Conservation (phyloP, 1,284 basidiomycete species). For the Gymnopus androsaceus region DNA sequence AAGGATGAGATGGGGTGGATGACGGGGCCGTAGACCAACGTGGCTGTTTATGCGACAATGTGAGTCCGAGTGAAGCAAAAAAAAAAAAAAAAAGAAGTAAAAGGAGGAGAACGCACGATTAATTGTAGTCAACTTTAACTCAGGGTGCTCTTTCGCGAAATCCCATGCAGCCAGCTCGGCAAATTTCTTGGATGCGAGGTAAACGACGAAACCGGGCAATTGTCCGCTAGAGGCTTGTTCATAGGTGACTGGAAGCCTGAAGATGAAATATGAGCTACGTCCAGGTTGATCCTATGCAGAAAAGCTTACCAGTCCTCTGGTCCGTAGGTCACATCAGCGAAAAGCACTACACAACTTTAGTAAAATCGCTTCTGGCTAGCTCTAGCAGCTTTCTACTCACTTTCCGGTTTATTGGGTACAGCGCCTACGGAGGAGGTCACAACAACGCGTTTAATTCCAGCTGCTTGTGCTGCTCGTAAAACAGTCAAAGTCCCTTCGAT, state of each 20-base stretch:
- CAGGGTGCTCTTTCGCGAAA: constrained; percentile 34
- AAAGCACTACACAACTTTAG: constrained; percentile 6
- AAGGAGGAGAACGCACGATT: constrained; percentile 15
- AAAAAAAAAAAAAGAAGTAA: too few species aligned
- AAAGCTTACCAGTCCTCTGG: constrained; percentile 15
- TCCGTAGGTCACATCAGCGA: background rate
- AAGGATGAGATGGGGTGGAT: constrained; percentile 6
- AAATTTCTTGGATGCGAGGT: constrained; percentile 37
- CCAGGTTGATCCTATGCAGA: background rate
- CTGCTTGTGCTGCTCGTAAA: constrained; percentile 20
- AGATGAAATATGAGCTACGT: background rate
- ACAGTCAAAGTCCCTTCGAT: constrained; percentile 17
- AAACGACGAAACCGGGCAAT: constrained; percentile 27
- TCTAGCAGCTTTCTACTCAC: constrained; percentile 20
- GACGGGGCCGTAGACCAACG: constrained; percentile 1
- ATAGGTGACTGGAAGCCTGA: constrained; percentile 19
- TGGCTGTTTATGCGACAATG: too few species aligned
- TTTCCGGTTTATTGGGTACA: constrained; percentile 12
- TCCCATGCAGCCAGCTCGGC: constrained; percentile 39
- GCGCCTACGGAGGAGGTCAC: constrained; percentile 21
- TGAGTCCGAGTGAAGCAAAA: too few species aligned
- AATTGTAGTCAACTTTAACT: constrained; percentile 35
- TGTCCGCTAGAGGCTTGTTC: constrained; percentile 1
- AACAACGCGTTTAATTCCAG: constrained; percentile 25
- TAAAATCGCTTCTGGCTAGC: constrained; percentile 13